Evolutionary conservation across 495 filamentous ascomycete genomes (phyloP), one percentile per base, ranked within the genome.

Genomic region (Rostrohypoxylon terebratum): DNA sequence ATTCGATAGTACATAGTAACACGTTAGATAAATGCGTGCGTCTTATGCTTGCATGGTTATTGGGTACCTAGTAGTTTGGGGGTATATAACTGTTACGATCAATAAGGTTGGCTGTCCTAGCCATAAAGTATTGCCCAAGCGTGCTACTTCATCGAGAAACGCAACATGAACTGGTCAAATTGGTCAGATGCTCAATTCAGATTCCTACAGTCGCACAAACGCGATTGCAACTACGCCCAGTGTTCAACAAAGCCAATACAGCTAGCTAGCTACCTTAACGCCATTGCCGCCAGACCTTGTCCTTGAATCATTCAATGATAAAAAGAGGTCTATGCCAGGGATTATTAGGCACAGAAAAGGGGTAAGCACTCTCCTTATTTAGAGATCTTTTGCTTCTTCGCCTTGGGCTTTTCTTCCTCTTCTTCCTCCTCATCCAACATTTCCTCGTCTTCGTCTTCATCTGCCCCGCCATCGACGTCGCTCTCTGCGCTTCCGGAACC

Each of bases 401-500:
- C n/a, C 78, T 86, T 86, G 3, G 82, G 81, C 68, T 74, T 80
- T 48, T 78, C 71, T 57, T 81, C 42, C 48, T 78, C 72, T 57
- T 81, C 78, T 54, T 79, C 80, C 25, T 78, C 77, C 28, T 73
- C 74, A 11, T 77, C 78, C 11, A 62, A 73, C 34, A 77, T 77
- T 1, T 76, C 76, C 14, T 77, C 77, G 7, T 79, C 81, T 11
- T 68, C 77, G 5, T 79, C 80, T 8, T 66, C 79, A 14, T 78
- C 76, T 1, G 68, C 75, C 3, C 75, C 81, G 21, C 77, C 78
- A 14, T 82, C 81, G 3, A 83, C 81, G 48, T 79, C 84, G 16
- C 79, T 88, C 38, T 88, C 91, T n/a, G 81, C 89, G 47, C 83
- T 87, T 57, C 87, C 89, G 21, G 88, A 89, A 0, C 92, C 94